Evolutionary conservation across 805 yeast genomes (phyloP).

Genomic region (Cyberlindnera misumaiensis): DNA sequence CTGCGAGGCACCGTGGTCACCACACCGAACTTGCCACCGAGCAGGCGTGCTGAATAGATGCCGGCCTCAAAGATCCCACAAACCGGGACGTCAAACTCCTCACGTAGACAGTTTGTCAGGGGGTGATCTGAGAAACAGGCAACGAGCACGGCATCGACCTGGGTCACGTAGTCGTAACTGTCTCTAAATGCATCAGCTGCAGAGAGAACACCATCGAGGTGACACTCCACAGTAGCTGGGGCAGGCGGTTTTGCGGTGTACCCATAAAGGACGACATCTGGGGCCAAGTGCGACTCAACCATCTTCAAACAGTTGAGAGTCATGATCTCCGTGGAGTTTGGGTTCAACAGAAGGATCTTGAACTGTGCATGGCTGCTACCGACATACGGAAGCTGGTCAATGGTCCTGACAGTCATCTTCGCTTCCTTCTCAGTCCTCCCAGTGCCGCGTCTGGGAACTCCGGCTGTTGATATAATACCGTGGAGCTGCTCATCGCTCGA

Average conservation of each 20-base stretch:
- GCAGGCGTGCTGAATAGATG: slow-evolving; percentile 25
- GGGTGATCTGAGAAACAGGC: slow-evolving; percentile 33
- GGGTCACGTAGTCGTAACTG: slow-evolving; percentile 21
- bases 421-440: too few relatives aligned
- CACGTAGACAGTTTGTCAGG: slow-evolving; percentile 27
- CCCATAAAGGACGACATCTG: slow-evolving; percentile 26
- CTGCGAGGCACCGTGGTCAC: slow-evolving; percentile 27
- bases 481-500: background rate
- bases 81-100: slow-evolving; percentile 28
- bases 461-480: too few relatives aligned
- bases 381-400: slow-evolving; percentile 12
- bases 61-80: slow-evolving; percentile 32
- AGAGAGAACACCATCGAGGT: slow-evolving; percentile 28
- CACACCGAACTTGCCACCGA: slow-evolving; percentile 29
- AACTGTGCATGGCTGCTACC: slow-evolving; percentile 6
- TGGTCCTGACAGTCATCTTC: slow-evolving; percentile 8
- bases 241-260: slow-evolving; percentile 25
- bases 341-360: slow-evolving; percentile 26
- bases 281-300: slow-evolving; percentile 23
- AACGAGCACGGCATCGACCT: slow-evolving; percentile 27
- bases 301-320: slow-evolving; percentile 26
- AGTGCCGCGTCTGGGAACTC: too few relatives aligned
- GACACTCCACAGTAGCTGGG: slow-evolving; percentile 28
- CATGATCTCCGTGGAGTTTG: slow-evolving; percentile 26
- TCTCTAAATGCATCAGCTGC: slow-evolving; percentile 27